These are phyloP conservation scores for Raphanus hybrid DNA, from an alignment of 441 rosid species.

Conservation along the genomic window DNA sequence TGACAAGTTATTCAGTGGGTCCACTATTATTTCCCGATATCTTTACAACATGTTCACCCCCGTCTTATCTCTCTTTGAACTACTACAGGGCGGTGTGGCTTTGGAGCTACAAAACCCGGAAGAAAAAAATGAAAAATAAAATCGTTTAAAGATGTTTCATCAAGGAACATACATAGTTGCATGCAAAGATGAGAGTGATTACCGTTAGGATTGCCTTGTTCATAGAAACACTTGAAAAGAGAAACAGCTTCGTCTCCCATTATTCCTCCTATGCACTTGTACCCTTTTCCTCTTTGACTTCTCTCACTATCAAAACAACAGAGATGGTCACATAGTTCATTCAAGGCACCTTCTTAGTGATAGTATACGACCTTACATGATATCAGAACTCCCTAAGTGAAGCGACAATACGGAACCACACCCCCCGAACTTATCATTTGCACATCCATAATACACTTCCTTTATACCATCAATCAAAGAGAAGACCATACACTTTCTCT, in stretches of 20 bases:
- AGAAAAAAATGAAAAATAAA: background rate
- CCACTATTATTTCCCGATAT: too few species aligned
- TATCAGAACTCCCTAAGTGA: constrained; percentile 50
- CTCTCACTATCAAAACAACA: constrained; percentile 40
- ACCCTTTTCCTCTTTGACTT: constrained; percentile 50
- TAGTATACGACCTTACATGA: background rate
- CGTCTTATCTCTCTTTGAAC: constrained; percentile 37
- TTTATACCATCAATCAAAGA: constrained; percentile 43
- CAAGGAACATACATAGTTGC: background rate
- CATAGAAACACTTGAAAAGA: constrained; percentile 71
- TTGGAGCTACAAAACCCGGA: constrained; percentile 58
- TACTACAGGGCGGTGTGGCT: constrained; percentile 67
- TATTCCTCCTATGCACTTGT: constrained; percentile 69
- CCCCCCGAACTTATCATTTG: constrained; percentile 90
- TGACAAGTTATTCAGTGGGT: too few species aligned
- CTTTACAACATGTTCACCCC: constrained; percentile 5
- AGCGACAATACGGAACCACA: constrained; percentile 82
- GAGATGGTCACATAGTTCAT: constrained; percentile 4
- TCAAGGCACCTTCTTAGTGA: background rate
- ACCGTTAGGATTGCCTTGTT: constrained; percentile 88
- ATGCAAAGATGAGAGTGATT: constrained; percentile 23
- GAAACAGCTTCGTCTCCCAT: constrained; percentile 74
- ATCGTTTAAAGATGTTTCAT: background rate
- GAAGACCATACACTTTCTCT: background rate
- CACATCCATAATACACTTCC: constrained; percentile 80